These are phyloP conservation scores for Salvia sclarea DNA, from an alignment of 305 asterid species.

Conservation along the genomic window DNA sequence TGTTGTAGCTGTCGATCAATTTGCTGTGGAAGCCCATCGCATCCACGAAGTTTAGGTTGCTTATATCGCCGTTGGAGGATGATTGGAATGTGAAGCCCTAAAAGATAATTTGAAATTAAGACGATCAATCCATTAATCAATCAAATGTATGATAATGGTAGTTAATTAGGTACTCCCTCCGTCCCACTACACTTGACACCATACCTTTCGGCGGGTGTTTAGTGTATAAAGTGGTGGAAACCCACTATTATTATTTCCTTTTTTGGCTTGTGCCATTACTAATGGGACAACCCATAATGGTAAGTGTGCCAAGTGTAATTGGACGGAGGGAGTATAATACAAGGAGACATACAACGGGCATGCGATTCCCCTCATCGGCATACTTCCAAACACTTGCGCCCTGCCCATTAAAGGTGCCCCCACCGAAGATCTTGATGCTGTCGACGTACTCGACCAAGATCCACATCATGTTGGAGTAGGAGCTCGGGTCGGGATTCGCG, in stretches of 20 bases:
- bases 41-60: slow-evolving; percentile 45
- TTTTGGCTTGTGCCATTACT: too few relatives aligned
- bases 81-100: slow-evolving; percentile 16
- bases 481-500: slow-evolving; percentile 47
- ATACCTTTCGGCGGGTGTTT: too few relatives aligned
- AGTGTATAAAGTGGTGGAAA: too few relatives aligned
- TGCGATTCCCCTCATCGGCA: slow-evolving; percentile 23
- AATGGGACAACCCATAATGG: too few relatives aligned
- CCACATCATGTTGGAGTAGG: slow-evolving; percentile 39
- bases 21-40: slow-evolving; percentile 69
- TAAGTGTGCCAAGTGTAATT: too few relatives aligned
- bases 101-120: too few relatives aligned
- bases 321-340: too few relatives aligned
- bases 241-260: too few relatives aligned
- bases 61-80: slow-evolving; percentile 19
- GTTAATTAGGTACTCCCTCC: too few relatives aligned
- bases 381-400: slow-evolving; percentile 48
- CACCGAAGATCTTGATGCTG: slow-evolving; percentile 42
- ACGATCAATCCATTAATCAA: too few relatives aligned
- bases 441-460: slow-evolving; percentile 36
- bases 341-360: slow-evolving; percentile 43
- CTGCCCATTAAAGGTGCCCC: slow-evolving; percentile 53
- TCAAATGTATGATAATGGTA: too few relatives aligned
- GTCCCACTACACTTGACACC: too few relatives aligned
- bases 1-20: slow-evolving; percentile 38